Conservation (phyloP, 2,329 filamentous ascomycete species). For the Diaporthe capsici region DNA sequence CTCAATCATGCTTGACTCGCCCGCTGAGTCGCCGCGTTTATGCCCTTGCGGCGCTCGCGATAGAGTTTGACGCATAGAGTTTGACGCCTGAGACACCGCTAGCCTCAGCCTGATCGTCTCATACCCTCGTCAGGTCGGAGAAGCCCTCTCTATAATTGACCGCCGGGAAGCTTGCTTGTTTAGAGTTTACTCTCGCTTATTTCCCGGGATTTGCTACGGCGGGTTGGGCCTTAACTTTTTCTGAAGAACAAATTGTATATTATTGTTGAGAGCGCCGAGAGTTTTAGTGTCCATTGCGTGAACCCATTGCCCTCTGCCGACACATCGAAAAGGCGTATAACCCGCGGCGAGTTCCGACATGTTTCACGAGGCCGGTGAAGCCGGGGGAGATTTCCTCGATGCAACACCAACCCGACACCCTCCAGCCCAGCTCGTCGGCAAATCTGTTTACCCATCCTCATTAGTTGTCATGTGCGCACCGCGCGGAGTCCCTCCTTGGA, state of each 20-base stretch:
- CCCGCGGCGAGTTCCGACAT: background rate
- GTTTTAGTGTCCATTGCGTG: background rate
- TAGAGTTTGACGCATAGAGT: constrained; percentile 21
- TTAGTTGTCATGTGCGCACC: constrained; percentile 15
- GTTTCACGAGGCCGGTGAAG: background rate
- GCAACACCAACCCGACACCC: background rate
- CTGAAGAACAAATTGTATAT: background rate
- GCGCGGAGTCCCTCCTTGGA: background rate
- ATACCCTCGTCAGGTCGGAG: background rate
- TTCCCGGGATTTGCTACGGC: background rate
- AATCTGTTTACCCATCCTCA: background rate
- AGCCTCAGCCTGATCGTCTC: constrained; percentile 6
- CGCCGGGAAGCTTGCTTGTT: background rate
- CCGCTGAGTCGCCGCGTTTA: background rate
- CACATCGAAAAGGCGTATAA: background rate
- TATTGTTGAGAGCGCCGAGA: background rate
- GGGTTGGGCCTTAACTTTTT: background rate
- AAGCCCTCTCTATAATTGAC: background rate
- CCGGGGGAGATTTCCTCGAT: background rate
- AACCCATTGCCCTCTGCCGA: background rate
- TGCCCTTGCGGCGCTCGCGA: background rate
- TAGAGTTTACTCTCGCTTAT: background rate
- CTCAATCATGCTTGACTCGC: background rate
- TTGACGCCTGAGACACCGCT: background rate
- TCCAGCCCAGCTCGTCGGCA: background rate